A percentile compares a stretch with the other conserved stretches of the same genome.
Conservation (phyloP, 2,329 filamentous ascomycete species). For the Cladosporium sp. region DNA sequence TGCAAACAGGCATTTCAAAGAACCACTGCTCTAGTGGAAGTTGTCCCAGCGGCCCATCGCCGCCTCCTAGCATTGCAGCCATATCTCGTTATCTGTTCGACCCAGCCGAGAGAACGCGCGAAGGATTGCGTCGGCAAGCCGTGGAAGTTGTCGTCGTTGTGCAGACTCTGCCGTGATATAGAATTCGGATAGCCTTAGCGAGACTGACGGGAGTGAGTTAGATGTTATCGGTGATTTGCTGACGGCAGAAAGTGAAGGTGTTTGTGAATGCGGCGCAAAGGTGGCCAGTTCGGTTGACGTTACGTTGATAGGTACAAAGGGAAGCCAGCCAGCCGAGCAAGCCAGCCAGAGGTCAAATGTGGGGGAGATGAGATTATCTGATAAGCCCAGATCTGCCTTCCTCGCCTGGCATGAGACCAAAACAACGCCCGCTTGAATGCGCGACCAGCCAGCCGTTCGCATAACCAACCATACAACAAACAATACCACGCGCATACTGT, state of each 20-base stretch:
- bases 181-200: too few species aligned
- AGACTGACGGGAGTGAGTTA: not conserved
- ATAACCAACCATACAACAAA: too few species aligned
- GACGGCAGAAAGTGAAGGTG: not conserved
- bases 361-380: too few species aligned
- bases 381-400: too few species aligned
- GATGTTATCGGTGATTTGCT: not conserved
- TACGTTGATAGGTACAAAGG: not conserved
- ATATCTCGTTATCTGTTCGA: slow-evolving; percentile 28
- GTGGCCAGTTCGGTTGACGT: slow-evolving; percentile 2
- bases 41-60: slow-evolving; percentile 44
- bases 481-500: too few species aligned
- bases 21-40: slow-evolving; percentile 96
- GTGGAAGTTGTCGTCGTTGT: not conserved
- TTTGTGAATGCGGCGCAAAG: slow-evolving; percentile 2
- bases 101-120: not conserved
- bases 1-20: slow-evolving; percentile 96
- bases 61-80: slow-evolving; percentile 43
- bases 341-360: too few species aligned
- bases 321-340: too few species aligned
- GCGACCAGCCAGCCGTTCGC: too few species aligned
- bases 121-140: not conserved
- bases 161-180: not conserved
- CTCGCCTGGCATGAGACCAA: too few species aligned
- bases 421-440: too few species aligned